phyloP scores from a whole-genome alignment of 306 rosid species.

The Sphenostylis stenocarpa region DNA sequence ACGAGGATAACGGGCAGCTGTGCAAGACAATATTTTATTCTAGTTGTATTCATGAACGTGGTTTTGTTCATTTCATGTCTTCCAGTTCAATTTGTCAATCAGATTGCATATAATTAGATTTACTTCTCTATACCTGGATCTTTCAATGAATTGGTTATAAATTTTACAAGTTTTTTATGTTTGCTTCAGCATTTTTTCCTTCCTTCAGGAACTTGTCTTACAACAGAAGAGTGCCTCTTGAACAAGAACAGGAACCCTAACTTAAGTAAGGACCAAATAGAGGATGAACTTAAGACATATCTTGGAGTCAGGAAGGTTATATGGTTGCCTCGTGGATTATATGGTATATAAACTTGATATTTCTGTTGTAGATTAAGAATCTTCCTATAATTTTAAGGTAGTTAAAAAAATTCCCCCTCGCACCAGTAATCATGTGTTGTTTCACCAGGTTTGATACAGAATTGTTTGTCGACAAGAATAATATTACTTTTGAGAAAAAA shows the following conservation, averaged over 20 bases:
- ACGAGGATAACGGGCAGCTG: not conserved
- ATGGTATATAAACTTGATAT: slow-evolving; percentile 54
- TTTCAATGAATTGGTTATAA: not conserved
- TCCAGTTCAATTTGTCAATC: not conserved
- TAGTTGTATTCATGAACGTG: slow-evolving; percentile 15
- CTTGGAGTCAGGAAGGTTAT: slow-evolving; percentile 82
- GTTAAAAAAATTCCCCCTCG: not conserved
- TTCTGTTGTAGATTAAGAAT: slow-evolving; percentile 3
- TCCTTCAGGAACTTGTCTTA: slow-evolving; percentile 84
- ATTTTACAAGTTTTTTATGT: slow-evolving; percentile 5
- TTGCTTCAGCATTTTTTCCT: slow-evolving; percentile 16
- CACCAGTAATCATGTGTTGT: slow-evolving; percentile 24
- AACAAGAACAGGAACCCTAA: slow-evolving; percentile 88
- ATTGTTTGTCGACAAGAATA: not conserved
- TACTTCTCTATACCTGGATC: not conserved
- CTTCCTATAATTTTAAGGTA: slow-evolving; percentile 4
- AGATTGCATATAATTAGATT: not conserved
- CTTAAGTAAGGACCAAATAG: slow-evolving; percentile 72
- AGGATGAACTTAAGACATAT: slow-evolving; percentile 73
- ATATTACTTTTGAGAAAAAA: not conserved
- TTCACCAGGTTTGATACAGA: not conserved
- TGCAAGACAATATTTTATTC: not conserved
- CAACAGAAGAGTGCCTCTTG: slow-evolving; percentile 96
- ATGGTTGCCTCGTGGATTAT: slow-evolving; percentile 92
- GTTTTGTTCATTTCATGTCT: not conserved